Conservation (phyloP, 352 stramenopile genomes). For the Pseudoperonospora humuli region DNA sequence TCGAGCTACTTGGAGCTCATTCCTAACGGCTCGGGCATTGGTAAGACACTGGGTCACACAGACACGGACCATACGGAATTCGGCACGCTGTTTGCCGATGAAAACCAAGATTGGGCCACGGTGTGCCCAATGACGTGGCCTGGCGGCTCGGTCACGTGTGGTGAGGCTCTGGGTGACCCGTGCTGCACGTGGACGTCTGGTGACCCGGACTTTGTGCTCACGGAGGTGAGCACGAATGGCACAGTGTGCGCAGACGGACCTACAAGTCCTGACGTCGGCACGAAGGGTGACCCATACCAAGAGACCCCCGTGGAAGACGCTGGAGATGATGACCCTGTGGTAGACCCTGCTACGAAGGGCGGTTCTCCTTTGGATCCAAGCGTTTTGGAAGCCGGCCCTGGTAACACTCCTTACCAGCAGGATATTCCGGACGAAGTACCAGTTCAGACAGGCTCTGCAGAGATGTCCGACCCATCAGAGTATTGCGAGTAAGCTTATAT, state of each 20-base stretch:
- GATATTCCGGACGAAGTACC: too few relatives aligned
- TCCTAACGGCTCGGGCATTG: conserved; percentile 39
- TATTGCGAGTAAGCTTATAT: conserved; percentile 28
- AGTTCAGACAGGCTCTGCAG: conserved; percentile 13
- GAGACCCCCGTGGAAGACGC: too few relatives aligned
- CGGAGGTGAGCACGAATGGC: conserved; percentile 26
- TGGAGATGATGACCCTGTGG: too few relatives aligned
- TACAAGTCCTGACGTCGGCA: background rate
- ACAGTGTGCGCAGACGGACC: conserved; percentile 24
- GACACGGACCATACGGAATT: conserved; percentile 36
- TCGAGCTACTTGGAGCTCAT: conserved; percentile 33
- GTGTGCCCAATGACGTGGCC: conserved; percentile 39
- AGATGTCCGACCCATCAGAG: conserved; percentile 22
- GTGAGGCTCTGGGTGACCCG: conserved; percentile 25
- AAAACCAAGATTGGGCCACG: conserved; percentile 24
- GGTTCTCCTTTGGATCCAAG: too few relatives aligned
- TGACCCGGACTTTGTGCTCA: conserved; percentile 29
- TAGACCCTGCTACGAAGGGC: too few relatives aligned
- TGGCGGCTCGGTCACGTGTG: conserved; percentile 29
- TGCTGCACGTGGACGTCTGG: conserved; percentile 39
- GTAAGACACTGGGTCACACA: conserved; percentile 32
- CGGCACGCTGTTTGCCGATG: conserved; percentile 34
- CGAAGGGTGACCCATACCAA: too few relatives aligned
- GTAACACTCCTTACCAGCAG: too few relatives aligned
- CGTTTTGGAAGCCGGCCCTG: too few relatives aligned